Percentiles rank a stretch among this genome's conserved stretches.
Conservation (phyloP, 2,329 filamentous ascomycete species). For the Talaromyces piceae region DNA sequence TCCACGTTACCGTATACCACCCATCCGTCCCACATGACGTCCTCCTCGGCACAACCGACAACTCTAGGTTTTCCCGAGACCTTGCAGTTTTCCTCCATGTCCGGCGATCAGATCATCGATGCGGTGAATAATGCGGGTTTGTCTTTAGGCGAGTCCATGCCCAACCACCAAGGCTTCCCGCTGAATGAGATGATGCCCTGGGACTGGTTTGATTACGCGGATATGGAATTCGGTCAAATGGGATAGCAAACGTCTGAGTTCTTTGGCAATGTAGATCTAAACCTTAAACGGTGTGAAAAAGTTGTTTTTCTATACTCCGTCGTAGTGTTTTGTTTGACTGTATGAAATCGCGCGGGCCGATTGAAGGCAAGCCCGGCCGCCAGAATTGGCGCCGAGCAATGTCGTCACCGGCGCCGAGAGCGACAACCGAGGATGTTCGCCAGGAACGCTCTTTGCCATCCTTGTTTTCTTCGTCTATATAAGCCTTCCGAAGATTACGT, state of each 20-base stretch:
- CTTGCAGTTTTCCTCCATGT: conserved; percentile 61
- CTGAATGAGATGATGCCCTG: conserved; percentile 54
- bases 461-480: neutral
- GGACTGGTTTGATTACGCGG: conserved; percentile 47
- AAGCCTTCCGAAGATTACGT: too few species aligned
- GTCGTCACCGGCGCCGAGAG: conserved; percentile 9
- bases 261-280: too few species aligned
- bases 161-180: conserved; percentile 41
- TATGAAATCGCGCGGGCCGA: neutral
- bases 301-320: too few species aligned
- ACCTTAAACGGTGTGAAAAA: too few species aligned
- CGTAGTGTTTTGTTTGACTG: neutral
- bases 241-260: too few species aligned
- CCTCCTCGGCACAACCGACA: conserved; percentile 20
- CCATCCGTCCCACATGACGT: neutral
- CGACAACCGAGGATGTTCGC: neutral
- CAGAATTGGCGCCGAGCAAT: conserved; percentile 23
- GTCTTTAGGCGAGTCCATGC: conserved; percentile 47
- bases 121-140: conserved; percentile 57
- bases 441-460: neutral
- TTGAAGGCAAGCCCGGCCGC: conserved; percentile 14
- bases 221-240: conserved; percentile 3
- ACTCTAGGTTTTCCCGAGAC: conserved; percentile 42
- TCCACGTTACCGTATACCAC: too few species aligned
- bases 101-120: conserved; percentile 60